phyloP scores from a whole-genome alignment of 148 eudicot species.

The Gaultheria prostrata region DNA sequence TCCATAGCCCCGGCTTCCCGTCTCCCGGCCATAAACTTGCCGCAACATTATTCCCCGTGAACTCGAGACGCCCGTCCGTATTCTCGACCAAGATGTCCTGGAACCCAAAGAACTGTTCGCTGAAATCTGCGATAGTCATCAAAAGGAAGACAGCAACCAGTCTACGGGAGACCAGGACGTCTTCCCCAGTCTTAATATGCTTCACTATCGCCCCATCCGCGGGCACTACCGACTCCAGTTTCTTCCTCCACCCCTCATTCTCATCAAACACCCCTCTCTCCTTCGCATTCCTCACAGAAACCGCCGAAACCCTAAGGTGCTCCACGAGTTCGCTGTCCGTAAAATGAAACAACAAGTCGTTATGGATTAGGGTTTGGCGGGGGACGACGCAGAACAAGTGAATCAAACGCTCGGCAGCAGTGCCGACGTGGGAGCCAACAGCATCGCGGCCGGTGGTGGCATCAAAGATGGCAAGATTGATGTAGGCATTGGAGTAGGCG shows the following conservation, averaged over 20 bases:
- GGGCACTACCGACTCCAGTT: slow-evolving; percentile 57
- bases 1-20: slow-evolving; percentile 93
- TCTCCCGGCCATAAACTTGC: slow-evolving; percentile 78
- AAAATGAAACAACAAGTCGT: slow-evolving; percentile 59
- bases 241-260: slow-evolving; percentile 64
- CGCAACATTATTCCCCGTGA: slow-evolving; percentile 43
- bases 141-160: slow-evolving; percentile 63
- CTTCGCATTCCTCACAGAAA: slow-evolving; percentile 29
- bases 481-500: slow-evolving; percentile 95
- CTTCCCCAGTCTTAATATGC: slow-evolving; percentile 83
- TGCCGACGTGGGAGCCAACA: slow-evolving; percentile 65
- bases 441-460: slow-evolving; percentile 71
- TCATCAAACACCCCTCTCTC: slow-evolving; percentile 28
- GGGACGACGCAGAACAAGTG: slow-evolving; percentile 85
- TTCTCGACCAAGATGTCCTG: slow-evolving; percentile 78
- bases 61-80: slow-evolving; percentile 53
- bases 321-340: slow-evolving; percentile 56
- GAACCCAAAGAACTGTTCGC: slow-evolving; percentile 75
- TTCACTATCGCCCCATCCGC: slow-evolving; percentile 54
- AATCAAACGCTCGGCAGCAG: slow-evolving; percentile 57
- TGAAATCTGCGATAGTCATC: slow-evolving; percentile 95
- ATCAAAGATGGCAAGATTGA: slow-evolving; percentile 93
- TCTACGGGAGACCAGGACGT: slow-evolving; percentile 59
- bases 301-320: slow-evolving; percentile 50
- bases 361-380: slow-evolving; percentile 73